phyloP scores from a whole-genome alignment of 768 basidiomycete genomes.

The Crucibulum laeve region DNA sequence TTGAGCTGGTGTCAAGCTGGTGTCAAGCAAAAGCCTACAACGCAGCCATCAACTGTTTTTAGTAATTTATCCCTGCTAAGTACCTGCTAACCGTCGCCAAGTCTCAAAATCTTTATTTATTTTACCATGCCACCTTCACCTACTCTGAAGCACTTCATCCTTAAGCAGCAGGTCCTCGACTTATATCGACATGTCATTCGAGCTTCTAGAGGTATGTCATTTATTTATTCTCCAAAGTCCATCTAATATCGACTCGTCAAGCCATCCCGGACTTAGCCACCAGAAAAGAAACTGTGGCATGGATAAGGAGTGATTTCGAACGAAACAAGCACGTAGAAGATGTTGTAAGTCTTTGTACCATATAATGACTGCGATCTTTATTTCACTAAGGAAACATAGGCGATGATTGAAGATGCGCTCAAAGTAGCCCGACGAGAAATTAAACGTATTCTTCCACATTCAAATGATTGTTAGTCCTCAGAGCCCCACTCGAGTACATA shows the following conservation, averaged over 20 bases:
- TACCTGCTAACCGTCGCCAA: no score
- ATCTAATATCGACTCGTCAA: conserved; percentile 18
- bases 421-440: conserved; percentile 56
- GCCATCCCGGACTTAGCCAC: conserved; percentile 59
- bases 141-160: conserved; percentile 73
- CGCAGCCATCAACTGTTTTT: no score
- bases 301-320: conserved; percentile 74
- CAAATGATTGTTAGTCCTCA: conserved; percentile 12
- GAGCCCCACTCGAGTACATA: no score
- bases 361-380: not conserved
- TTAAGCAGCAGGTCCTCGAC: conserved; percentile 53
- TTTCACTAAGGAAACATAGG: conserved; percentile 26
- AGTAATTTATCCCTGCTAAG: no score
- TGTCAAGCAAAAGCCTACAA: no score
- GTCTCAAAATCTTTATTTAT: no score
- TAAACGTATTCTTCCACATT: conserved; percentile 45
- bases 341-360: conserved; percentile 33
- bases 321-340: conserved; percentile 54
- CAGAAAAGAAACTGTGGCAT: conserved; percentile 61
- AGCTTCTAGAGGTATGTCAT: conserved; percentile 56
- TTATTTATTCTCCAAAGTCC: conserved; percentile 4
- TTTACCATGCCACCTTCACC: conserved; percentile 17
- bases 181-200: conserved; percentile 69
- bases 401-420: conserved; percentile 57
- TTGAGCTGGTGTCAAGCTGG: no score